Base-by-base conservation (phyloP, 2,329 filamentous ascomycete species). In the Xylariomycetidae sp. region DNA sequence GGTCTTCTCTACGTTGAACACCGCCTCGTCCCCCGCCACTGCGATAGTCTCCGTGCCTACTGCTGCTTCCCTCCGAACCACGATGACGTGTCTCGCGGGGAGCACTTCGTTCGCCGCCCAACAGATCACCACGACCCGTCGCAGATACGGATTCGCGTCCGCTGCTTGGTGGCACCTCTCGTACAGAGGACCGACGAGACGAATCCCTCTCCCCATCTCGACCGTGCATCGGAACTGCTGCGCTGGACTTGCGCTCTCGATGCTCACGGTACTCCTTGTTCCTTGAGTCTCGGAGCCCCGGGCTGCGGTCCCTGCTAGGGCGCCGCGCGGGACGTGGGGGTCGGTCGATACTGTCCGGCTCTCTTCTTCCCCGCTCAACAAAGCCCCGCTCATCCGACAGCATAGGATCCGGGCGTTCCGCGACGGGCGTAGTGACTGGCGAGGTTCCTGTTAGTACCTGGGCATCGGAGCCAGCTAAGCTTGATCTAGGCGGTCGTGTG, bases 381-480 rank as follows among this genome's bases (percentile, higher is more conserved):
- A 65, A 63, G 18, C 57, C 41, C 31, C 50, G 52, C 12, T 50
- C 44, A 10, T 53, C 54, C 4, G 51, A 42, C 16, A 66, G 59
- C 10, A 64, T 45, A 6, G 63, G 56, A 23, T 76, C 69, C 18
- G 59, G 53, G 0, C 67, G 65, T 39, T 76, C 72, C 15, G 69
- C 63, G 4, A 60, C 49, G 0, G 71, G 69, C 3, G 70, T 72
- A 29, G 60, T 60, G 14, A 61, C 60, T 14, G 67, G 68, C 16
- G 74, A 72, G 13, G 67, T 70, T 15, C 73, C 72, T 1, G 70
- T 69, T 3, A 76, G 59, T 4, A 72, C 68, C 46, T 78, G 74
- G 1, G 68, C 68, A 43, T 78, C 74, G 3, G 72, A 76, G 13
- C 66, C 67, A 13, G 62, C 68, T 22, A 76, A 49, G 37, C 63